Percentiles rank a stretch among this genome's conserved stretches.
Conservation (phyloP, 2,329 filamentous ascomycete species). For the Colletotrichum sp. region DNA sequence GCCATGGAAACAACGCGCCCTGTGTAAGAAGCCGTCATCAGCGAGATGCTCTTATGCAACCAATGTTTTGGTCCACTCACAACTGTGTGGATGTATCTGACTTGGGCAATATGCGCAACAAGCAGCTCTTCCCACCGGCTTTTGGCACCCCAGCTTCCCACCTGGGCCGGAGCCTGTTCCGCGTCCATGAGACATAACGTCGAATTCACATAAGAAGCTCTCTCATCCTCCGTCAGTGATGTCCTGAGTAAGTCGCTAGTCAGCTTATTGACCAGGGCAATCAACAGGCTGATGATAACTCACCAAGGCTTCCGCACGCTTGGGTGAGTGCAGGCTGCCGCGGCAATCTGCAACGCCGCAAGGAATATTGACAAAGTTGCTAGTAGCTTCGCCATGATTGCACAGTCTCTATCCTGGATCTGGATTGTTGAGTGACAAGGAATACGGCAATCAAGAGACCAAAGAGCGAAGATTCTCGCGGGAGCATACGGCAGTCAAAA, state of each 20-base stretch:
- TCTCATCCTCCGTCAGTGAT: not conserved
- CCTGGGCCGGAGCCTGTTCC: not conserved
- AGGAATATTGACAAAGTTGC: not conserved
- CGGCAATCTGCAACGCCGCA: not conserved
- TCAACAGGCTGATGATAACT: not conserved
- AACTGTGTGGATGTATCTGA: not conserved
- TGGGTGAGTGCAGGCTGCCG: not conserved
- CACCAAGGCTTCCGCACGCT: not conserved
- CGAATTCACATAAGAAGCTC: not conserved
- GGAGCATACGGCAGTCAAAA: no score
- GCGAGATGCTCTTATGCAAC: no score
- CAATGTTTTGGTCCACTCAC: not conserved
- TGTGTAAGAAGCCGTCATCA: not conserved
- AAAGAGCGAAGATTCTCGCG: rapidly evolving
- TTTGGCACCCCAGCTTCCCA: not conserved
- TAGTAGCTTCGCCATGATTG: not conserved
- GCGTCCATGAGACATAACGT: not conserved
- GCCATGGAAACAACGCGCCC: conserved; percentile 25
- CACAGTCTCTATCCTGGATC: rapidly evolving
- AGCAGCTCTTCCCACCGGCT: not conserved
- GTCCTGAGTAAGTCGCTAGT: not conserved
- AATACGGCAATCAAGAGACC: not conserved
- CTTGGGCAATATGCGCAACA: not conserved
- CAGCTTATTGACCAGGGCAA: not conserved
- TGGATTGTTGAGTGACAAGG: not conserved